Base-by-base conservation (phyloP, 352 stramenopile species). In the Phytopythium boreale region DNA sequence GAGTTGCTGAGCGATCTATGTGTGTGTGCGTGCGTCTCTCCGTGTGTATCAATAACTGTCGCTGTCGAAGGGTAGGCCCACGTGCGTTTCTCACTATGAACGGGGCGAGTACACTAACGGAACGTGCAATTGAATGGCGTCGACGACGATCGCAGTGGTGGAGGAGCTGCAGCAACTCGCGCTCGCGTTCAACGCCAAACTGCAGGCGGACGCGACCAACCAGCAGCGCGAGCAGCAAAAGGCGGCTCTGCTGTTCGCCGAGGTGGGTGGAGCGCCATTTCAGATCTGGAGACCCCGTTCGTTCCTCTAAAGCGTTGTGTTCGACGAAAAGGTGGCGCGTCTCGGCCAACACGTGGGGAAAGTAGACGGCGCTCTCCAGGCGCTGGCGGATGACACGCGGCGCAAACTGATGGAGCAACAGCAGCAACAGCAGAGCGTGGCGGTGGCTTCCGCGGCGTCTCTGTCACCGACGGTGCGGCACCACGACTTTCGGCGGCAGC, bases 151-250 rank as follows among this genome's bases (percentile, higher is more conserved):
- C 61, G 39, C 8, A 58, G 67, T 82, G 22, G 71, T 63, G 43
- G 79, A 88, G n/a, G 81, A 90, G 44, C 65, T 88, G 34, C 79
- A 88, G 66, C 79, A 70, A 20, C 67, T 88, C 26, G 68, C 72
- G 6, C 59, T 77, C 27, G 64, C 79, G 7, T 84, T 93, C 62
- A 84, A 82, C 47, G 63, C 37, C 58, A 91, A 93, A 61, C 39
- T 80, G 11, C 82, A 93, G 51, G 62, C 75, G 26, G 84, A 93
- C 50, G 63, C 61, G 27, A 61, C 65, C 12, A 73, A 68, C 47
- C 73, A 89, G 56, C 80, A 90, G 59, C 80, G 75, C 9, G 80
- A 91, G 55, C 80, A 91, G 27, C 79, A 91, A 50, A 93, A 93
- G 31, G 69, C 74, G 12, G 80, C 82, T 10, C 66, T 91, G 20